Conservation (phyloP, 495 filamentous ascomycete species). For the Xylaria bambusicola region DNA sequence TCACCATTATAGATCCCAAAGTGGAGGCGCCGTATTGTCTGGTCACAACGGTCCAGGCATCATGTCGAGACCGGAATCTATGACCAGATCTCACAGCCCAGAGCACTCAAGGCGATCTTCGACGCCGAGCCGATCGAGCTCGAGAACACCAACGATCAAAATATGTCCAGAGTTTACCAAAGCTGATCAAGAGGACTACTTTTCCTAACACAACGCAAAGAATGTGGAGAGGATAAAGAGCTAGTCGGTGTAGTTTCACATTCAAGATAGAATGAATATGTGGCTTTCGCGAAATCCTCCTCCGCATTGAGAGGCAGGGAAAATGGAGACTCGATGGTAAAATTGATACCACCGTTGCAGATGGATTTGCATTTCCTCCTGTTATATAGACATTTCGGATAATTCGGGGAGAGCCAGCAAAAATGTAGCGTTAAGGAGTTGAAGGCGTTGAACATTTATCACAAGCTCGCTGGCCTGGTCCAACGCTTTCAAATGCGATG, state of each 20-base stretch:
- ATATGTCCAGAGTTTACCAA: conserved; percentile 26
- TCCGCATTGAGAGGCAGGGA: too few species aligned
- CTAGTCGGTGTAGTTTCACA: not conserved
- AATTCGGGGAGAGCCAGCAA: not conserved
- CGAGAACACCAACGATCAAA: conserved; percentile 38
- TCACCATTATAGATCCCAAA: conserved; percentile 41
- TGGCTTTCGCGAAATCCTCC: too few species aligned
- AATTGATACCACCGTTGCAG: too few species aligned
- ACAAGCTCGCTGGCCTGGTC: not conserved
- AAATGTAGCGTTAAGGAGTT: conserved; percentile 3
- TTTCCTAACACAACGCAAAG: conserved; percentile 14
- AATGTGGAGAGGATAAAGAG: not conserved
- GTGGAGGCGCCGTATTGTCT: conserved; percentile 28
- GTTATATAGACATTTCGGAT: too few species aligned
- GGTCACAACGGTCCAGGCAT: conserved; percentile 29
- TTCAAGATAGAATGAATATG: not conserved
- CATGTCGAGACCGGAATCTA: conserved; percentile 26
- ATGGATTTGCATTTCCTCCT: too few species aligned
- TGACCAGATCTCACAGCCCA: conserved; percentile 18
- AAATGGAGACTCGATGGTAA: too few species aligned
- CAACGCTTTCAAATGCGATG: not conserved
- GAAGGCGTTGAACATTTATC: not conserved
- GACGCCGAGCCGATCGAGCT: conserved; percentile 39
- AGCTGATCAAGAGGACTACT: conserved; percentile 30
- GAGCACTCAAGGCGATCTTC: conserved; percentile 24